These are phyloP conservation scores for Xylaria sp. DNA, from an alignment of 2,329 filamentous ascomycete species.

Conservation along the genomic window DNA sequence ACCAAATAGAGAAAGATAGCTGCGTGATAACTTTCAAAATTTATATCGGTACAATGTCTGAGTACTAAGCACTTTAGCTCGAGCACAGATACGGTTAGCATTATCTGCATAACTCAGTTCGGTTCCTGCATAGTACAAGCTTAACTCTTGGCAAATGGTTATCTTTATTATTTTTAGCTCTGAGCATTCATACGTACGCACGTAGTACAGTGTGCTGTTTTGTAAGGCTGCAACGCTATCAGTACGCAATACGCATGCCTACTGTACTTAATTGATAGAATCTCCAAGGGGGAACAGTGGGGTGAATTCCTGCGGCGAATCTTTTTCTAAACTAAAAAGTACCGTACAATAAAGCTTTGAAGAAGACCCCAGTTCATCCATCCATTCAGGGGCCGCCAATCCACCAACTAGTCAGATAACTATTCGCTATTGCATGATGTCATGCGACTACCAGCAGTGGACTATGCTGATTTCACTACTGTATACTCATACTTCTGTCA, in stretches of 20 bases:
- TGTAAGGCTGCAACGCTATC: conserved; percentile 5
- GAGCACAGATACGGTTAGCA: conserved; percentile 2
- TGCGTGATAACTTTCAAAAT: background rate
- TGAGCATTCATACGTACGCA: background rate
- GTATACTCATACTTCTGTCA: background rate
- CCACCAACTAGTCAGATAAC: background rate
- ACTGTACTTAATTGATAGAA: background rate
- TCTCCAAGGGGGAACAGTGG: background rate
- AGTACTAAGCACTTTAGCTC: background rate
- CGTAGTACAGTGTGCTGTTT: background rate
- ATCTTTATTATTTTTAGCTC: conserved; percentile 25
- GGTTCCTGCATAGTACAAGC: background rate
- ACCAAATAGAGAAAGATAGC: background rate
- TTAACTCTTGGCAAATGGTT: conserved; percentile 27
- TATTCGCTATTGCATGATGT: conserved; percentile 31
- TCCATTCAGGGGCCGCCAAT: conserved; percentile 17
- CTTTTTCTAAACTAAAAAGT: background rate
- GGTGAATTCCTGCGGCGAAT: too few species aligned
- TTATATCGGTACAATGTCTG: background rate
- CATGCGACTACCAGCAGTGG: conserved; percentile 24
- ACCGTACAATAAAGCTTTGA: background rate
- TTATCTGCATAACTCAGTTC: background rate
- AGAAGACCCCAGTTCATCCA: conserved; percentile 12
- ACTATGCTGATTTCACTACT: background rate
- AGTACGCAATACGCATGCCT: too few species aligned